phyloP scores from a whole-genome alignment of 352 stramenopile species.

The Globisporangium emineosum region DNA sequence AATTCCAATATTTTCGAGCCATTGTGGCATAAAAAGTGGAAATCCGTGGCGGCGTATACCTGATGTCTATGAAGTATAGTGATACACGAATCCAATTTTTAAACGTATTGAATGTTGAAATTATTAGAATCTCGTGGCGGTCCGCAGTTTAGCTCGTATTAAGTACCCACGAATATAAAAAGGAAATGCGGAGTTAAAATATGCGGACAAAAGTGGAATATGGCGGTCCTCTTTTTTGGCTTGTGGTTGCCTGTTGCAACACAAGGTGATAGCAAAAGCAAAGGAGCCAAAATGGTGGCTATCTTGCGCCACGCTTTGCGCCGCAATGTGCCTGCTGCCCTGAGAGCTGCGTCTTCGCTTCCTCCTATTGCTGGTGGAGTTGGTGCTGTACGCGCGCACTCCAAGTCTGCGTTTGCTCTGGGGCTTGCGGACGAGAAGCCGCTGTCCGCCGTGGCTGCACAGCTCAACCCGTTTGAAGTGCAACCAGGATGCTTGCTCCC shows the following conservation, averaged over 20 bases:
- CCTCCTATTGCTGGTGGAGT: neutral
- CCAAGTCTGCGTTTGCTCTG: conserved; percentile 30
- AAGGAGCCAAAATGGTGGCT: neutral
- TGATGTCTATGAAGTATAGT: no score
- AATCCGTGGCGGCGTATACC: no score
- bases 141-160: no score
- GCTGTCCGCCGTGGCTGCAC: neutral
- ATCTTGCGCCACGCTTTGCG: conserved; percentile 1
- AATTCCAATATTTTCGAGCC: no score
- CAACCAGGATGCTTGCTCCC: conserved; percentile 45
- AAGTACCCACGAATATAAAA: no score
- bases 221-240: no score
- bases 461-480: conserved; percentile 50
- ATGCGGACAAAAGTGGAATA: no score
- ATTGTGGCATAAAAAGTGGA: no score
- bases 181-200: no score
- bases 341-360: neutral
- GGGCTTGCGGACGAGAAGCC: conserved; percentile 20
- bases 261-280: neutral
- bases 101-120: no score
- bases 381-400: conserved; percentile 4
- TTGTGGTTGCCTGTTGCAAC: neutral
- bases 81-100: no score
- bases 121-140: no score
- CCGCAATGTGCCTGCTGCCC: neutral